Evolutionary conservation across 441 rosid genomes (phyloP).

Genomic region (Gossypium davidsonii): DNA sequence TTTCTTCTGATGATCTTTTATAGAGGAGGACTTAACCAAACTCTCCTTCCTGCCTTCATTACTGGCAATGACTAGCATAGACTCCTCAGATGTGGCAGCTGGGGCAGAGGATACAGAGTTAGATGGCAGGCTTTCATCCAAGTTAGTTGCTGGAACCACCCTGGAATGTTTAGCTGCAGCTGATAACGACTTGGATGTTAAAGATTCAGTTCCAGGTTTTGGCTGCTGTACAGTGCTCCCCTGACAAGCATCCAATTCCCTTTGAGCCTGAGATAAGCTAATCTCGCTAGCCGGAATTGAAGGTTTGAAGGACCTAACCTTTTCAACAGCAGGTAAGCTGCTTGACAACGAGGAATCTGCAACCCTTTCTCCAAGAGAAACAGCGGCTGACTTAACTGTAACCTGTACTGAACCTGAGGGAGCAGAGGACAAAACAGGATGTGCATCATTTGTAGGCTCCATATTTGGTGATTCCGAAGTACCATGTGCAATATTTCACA

Average conservation of each 20-base stretch:
- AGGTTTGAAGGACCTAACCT: conserved; percentile 36
- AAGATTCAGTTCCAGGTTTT: conserved; percentile 35
- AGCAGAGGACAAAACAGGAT: conserved; percentile 31
- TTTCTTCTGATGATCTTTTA: conserved; percentile 49
- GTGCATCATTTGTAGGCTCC: conserved; percentile 44
- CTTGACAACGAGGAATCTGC: conserved; percentile 18
- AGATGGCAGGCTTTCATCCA: conserved; percentile 22
- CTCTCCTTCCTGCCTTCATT: conserved; percentile 34
- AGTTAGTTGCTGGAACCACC: conserved; percentile 25
- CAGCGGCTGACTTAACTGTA: conserved; percentile 42
- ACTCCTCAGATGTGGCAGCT: conserved; percentile 28
- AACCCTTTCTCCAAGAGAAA: conserved; percentile 30
- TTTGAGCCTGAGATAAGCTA: conserved; percentile 26
- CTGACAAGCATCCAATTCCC: conserved; percentile 32
- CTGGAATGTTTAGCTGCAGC: conserved; percentile 29
- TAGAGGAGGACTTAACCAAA: conserved; percentile 45
- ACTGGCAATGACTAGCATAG: conserved; percentile 15
- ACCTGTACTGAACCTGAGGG: conserved; percentile 38
- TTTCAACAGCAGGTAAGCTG: conserved; percentile 32
- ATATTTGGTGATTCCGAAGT: conserved; percentile 29
- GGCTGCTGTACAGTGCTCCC: conserved; percentile 35
- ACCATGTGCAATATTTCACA: conserved; percentile 27
- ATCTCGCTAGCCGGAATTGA: conserved; percentile 34
- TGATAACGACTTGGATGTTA: conserved; percentile 26
- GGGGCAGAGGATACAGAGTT: conserved; percentile 16